Percentiles rank a stretch among this genome's conserved stretches.
phyloP scores from a whole-genome alignment of 1,284 basidiomycete species.

The Papiliotrema flavescens region DNA sequence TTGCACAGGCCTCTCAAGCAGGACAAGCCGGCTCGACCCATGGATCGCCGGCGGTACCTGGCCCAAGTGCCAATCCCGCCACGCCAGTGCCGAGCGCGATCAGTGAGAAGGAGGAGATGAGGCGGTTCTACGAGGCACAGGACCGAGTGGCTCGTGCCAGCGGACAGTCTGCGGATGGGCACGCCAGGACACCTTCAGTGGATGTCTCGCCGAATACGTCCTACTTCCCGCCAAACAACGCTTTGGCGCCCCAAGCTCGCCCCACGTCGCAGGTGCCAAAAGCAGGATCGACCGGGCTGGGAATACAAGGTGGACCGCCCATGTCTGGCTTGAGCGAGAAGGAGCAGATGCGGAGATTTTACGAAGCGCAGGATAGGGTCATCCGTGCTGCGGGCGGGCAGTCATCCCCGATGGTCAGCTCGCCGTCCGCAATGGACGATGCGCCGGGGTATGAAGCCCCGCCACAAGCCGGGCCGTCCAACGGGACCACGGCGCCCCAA shows the following conservation, averaged over 20 bases:
- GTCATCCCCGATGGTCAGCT: not conserved
- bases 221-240: no score
- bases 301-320: no score
- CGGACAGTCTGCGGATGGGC: not conserved
- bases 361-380: conserved; percentile 58
- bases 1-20: conserved; percentile 1
- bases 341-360: conserved; percentile 33
- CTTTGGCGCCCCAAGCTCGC: no score
- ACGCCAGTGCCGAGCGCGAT: conserved; percentile 1
- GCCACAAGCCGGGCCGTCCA: not conserved
- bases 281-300: no score
- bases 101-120: conserved; percentile 38
- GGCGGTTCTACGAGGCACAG: conserved; percentile 55
- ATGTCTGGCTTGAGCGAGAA: conserved; percentile 22
- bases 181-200: not conserved
- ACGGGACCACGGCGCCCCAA: not conserved
- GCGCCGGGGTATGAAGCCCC: not conserved
- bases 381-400: not conserved
- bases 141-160: conserved; percentile 40
- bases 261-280: no score
- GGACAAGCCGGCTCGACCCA: not conserved
- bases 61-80: not conserved
- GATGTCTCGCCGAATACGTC: not conserved
- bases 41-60: not conserved
- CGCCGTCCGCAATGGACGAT: not conserved